Percentiles rank a stretch among this genome's conserved stretches.
Evolutionary conservation across 2,329 filamentous ascomycete genomes (phyloP).

Genomic region (Arthroderma uncinatum): DNA sequence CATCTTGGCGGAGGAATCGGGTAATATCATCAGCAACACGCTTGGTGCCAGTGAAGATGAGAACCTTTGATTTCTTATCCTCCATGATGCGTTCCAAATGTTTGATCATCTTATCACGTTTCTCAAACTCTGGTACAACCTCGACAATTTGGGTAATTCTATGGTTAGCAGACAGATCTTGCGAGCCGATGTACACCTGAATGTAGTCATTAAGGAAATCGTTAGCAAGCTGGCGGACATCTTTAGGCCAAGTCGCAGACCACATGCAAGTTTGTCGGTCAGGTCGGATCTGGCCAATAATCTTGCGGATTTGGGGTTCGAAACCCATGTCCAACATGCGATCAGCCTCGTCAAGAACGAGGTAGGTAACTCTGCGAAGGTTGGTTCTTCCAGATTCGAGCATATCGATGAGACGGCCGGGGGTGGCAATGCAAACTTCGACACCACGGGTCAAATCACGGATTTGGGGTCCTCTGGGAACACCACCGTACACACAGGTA

Average conservation of each 20-base stretch:
- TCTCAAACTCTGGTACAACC: slow-evolving; percentile 91
- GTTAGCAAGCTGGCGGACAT: slow-evolving; percentile 79
- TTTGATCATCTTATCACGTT: slow-evolving; percentile 94
- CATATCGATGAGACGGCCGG: slow-evolving; percentile 97
- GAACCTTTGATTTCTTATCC: slow-evolving; percentile 84
- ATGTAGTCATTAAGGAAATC: slow-evolving; percentile 95
- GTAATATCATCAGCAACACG: slow-evolving; percentile 97
- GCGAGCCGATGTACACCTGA: slow-evolving; percentile 95
- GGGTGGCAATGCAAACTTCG: slow-evolving; percentile 96
- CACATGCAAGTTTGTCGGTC: slow-evolving; percentile 99
- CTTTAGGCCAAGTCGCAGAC: slow-evolving; percentile 99
- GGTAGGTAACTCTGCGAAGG: slow-evolving; percentile 91
- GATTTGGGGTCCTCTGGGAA: slow-evolving; percentile 94
- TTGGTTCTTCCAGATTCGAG: slow-evolving; percentile 97
- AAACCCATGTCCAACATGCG: slow-evolving; percentile 99
- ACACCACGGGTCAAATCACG: slow-evolving; percentile 89
- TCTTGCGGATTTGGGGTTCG: slow-evolving; percentile 98
- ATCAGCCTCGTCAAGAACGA: slow-evolving; percentile 97
- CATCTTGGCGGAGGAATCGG: slow-evolving; percentile 90
- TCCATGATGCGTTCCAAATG: slow-evolving; percentile 98
- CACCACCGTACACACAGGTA: slow-evolving; percentile 97
- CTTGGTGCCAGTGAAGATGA: slow-evolving; percentile 80
- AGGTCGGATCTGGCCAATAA: slow-evolving; percentile 91
- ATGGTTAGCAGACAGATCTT: slow-evolving; percentile 94
- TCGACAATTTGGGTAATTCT: slow-evolving; percentile 97